Evolutionary conservation across 768 basidiomycete species (phyloP), one percentile per base, ranked within the genome.

Genomic region (Boletus bicolor): DNA sequence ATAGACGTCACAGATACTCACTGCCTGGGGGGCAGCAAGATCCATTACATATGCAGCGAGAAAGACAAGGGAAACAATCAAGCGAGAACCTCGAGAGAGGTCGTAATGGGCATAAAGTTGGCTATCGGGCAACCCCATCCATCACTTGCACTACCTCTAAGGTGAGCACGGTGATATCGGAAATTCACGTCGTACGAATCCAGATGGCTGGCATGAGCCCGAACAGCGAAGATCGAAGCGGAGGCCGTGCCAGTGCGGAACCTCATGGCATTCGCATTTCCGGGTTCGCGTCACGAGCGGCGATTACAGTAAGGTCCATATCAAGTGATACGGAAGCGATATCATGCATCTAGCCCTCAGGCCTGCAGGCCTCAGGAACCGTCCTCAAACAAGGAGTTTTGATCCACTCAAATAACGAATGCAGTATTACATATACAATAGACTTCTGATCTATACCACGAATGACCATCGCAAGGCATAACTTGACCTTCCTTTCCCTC

Each of bases 401-500:
- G 44, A 57, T 56, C 54, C 45, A 49, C 44, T 64, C 53, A 51
- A 44, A 47, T 44, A 51, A 53, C 19, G 51, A 55, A 58, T 53
- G 48, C 41, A 56, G 44, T 44, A 50, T 44, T 52, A 60, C 39
- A 57, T 14, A 58, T 11, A 19, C 19, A 28, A 45, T 30, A 54
- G 36, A 51, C 41, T 38, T 54, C 44, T 44, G 44, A 56, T 50
- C 50, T 51, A 60, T 59, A 48, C 43, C 35, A 45, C 36, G 44
- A 52, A 39, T 43, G 43, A 44, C 34, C 45, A 55, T 53, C 49
- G 19, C 19, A 52, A 51, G 49, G 54, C 44, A 57, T 42, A n/a
- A 56, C 54, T 49, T 42, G 39, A 59, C 62, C 62, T 60, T 60
- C 58, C 56, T 46, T 56, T n/a, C 51, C 43, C 21, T 34, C 46